These are phyloP conservation scores for Helicocarpus griseus DNA, from an alignment of 2,329 filamentous ascomycete genomes.

Conservation along the genomic window DNA sequence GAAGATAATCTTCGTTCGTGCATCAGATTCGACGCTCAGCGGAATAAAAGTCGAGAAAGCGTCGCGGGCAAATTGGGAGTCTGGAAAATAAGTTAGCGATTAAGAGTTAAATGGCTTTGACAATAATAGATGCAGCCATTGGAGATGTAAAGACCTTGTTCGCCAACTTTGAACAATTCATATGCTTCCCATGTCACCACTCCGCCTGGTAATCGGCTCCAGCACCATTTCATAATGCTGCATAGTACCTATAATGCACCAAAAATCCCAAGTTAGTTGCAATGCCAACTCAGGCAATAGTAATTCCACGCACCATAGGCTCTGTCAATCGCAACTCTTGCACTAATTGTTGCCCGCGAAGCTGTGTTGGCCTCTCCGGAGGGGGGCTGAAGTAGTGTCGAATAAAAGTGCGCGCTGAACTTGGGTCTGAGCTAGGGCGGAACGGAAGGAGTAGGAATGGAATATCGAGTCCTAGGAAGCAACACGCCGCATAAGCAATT, in stretches of 20 bases:
- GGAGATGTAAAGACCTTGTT: conserved; percentile 57
- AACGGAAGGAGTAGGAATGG: conserved; percentile 93
- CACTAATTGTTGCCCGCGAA: conserved; percentile 58
- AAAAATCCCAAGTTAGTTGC: conserved; percentile 7
- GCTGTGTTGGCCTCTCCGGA: conserved; percentile 47
- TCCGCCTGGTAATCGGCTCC: conserved; percentile 82
- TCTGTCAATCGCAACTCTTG: conserved; percentile 89
- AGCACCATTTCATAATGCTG: conserved; percentile 96
- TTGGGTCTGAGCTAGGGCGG: conserved; percentile 83
- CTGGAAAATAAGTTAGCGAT: conserved; percentile 37
- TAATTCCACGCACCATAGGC: conserved; percentile 61
- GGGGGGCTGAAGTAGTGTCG: conserved; percentile 78
- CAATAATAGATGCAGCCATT: neutral
- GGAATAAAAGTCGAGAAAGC: conserved; percentile 96
- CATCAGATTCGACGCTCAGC: conserved; percentile 77
- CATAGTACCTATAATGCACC: conserved; percentile 61
- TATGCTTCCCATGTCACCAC: conserved; percentile 97
- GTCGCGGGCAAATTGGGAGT: conserved; percentile 83
- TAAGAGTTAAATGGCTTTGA: neutral
- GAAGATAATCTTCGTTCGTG: conserved; percentile 80
- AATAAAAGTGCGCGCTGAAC: conserved; percentile 83
- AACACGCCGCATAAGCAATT: conserved; percentile 17
- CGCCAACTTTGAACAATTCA: conserved; percentile 88
- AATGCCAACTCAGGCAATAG: neutral
- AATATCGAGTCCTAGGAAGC: conserved; percentile 62